Base-by-base conservation (phyloP, 2,329 filamentous ascomycete genomes). In the Fusarium nurragi region DNA sequence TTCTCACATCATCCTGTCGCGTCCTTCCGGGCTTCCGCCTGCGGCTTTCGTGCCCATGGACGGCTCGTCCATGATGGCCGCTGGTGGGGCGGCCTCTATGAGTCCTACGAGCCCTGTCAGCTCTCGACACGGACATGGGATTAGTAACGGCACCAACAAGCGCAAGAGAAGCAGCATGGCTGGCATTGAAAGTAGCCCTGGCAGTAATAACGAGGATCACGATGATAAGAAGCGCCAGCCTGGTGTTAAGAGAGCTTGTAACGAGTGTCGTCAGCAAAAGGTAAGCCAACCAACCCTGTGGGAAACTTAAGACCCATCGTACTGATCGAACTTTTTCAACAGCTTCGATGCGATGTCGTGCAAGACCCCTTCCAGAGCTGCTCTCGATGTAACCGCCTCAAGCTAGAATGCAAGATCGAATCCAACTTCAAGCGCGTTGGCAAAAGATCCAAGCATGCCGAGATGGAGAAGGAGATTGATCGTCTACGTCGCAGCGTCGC, bases 181-280 rank as follows among this genome's bases (percentile, higher is more conserved):
- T 30, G 74, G 75, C 23, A 77, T 85, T 60, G 87, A 88, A 57
- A 89, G 86, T 74, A 89, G 86, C 65, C 86, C 87, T 5, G 86
- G 83, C 23, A 89, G 85, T 71, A 67, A 60, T 40, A 60, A 76
- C 37, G 79, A 82, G 46, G 83, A 82, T 55, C 84, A 84, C 54
- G 81, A 87, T 56, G 86, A 88, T 70, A 86, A 86, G 77, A 87
- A 87, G 76, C 83, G 87, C 60, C 86, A 89, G 67, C 88, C 88
- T 23, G 88, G 88, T 52, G 88, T 90, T 45, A 93, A 94, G 80
- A 84, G 92, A 71, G 91, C 91, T 7, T 94, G 91, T 78, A 94
- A 94, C 74, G 91, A 94, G 77, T 94, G 91, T 75, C 85, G 91
- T 62, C 91, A 94, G 78, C 91, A 94, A 78, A 94, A 94, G 83